These are phyloP conservation scores for Boletus sp. DNA, from an alignment of 768 basidiomycete genomes.

Conservation along the genomic window DNA sequence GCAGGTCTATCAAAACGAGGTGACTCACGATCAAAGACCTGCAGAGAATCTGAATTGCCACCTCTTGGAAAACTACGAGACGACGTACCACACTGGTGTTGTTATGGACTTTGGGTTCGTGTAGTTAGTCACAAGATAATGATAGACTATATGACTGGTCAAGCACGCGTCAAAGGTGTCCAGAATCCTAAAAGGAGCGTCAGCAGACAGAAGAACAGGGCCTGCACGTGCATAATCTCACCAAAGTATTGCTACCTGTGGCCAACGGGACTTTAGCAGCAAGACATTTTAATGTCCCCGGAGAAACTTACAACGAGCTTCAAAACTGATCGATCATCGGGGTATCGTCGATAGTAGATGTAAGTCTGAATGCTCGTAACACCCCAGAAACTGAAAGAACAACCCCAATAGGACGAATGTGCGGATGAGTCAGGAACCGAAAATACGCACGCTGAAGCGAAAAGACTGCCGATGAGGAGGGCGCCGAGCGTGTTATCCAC, in stretches of 20 bases:
- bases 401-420: background rate
- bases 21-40: constrained; percentile 53
- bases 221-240: background rate
- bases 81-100: constrained; percentile 45
- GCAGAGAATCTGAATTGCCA: background rate
- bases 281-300: background rate
- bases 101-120: constrained; percentile 43
- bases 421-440: background rate
- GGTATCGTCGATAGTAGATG: constrained; percentile 43
- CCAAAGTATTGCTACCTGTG: constrained; percentile 22
- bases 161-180: constrained; percentile 56
- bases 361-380: constrained; percentile 53
- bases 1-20: background rate
- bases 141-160: constrained; percentile 54
- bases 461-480: constrained; percentile 49
- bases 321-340: constrained; percentile 32
- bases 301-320: constrained; percentile 38
- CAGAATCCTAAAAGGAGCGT: constrained; percentile 29
- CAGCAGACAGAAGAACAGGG: background rate
- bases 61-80: too few relatives aligned
- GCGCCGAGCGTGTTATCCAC: constrained; percentile 48
- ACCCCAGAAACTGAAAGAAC: constrained; percentile 49
- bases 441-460: constrained; percentile 48
- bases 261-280: constrained; percentile 38
- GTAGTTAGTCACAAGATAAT: constrained; percentile 56